Evolutionary conservation across 257 asterid genomes (phyloP), one percentile per base, ranked within the genome.

Genomic region (Jacaranda mimosifolia): DNA sequence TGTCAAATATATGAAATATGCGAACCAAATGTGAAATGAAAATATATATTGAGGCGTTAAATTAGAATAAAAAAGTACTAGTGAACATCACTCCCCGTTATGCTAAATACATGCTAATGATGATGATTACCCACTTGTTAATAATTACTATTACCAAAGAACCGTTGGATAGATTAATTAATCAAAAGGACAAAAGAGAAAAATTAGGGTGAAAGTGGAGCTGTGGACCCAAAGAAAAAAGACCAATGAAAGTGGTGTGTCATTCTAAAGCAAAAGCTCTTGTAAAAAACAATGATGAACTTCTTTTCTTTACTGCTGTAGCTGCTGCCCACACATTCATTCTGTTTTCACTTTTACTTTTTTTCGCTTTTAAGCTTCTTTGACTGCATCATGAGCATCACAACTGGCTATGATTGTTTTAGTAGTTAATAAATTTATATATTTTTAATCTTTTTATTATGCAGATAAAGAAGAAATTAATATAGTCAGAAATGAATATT

Each of bases 201-300:
- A 67, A 78, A 74, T 66, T 32, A 26, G 10, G 70, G n/a, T 35
- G 73, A 65, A 76, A 79, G 85, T 83, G 86, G 84, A 70, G 72
- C 75, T 78, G 85, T 82, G 89, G 91, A 78, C 88, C 91, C 83
- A 11, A 57, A 52, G 35, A 12, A 5, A 62, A 21, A 51, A 57
- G 75, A 77, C 79, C 76, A 75, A 78, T 72, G 67, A 81, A 82
- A 79, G 89, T 79, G 89, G 86, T 69, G 82, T 83, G 78, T 76
- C 80, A 52, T 59, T 45, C 79, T 55, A 74, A 80, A 83, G 86
- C 83, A 78, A 87, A 87, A 84, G 89, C 75, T n/a, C 68, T 65
- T 17, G 56, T 73, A 58, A 75, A 79, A 58, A 78, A 74, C 73
- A 83, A 86, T 81, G 75, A 83, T 86, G 73, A 75, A 45, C 77